Conservation (phyloP, 1,284 basidiomycete genomes). For the Pterula multifida region DNA sequence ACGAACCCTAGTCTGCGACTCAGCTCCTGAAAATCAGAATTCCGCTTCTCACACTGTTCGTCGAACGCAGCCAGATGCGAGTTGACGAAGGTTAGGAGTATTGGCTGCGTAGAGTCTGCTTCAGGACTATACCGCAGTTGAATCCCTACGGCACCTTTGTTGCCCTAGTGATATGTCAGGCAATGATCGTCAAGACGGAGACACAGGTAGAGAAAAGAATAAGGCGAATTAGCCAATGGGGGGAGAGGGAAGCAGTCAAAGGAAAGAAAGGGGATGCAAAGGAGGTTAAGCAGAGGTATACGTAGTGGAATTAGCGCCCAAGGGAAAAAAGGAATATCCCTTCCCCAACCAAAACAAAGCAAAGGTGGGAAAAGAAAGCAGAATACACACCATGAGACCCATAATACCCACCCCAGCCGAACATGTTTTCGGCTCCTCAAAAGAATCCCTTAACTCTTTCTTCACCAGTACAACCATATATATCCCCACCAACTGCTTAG, state of each 20-base stretch:
- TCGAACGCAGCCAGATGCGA: constrained; percentile 73
- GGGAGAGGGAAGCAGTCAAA: neutral
- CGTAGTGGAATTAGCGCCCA: no score
- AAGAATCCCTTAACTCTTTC: constrained; percentile 33
- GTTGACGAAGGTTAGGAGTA: constrained; percentile 56
- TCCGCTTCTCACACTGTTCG: constrained; percentile 58
- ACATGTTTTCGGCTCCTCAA: constrained; percentile 37
- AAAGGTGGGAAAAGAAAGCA: constrained; percentile 4
- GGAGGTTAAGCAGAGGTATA: no score
- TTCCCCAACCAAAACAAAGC: no score
- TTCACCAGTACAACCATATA: constrained; percentile 54
- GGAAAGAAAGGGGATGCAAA: constrained; percentile 1
- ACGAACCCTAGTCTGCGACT: constrained; percentile 39
- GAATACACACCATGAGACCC: constrained; percentile 49
- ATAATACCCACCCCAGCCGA: constrained; percentile 57
- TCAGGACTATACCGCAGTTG: constrained; percentile 42
- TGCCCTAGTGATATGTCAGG: constrained; percentile 34
- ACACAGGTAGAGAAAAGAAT: no score
- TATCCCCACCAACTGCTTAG: constrained; percentile 71
- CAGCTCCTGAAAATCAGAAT: constrained; percentile 58
- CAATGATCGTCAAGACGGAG: no score
- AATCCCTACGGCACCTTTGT: constrained; percentile 61
- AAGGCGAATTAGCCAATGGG: no score
- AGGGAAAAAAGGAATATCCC: no score
- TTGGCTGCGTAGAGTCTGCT: constrained; percentile 18